Percentiles rank a stretch among this genome's conserved stretches.
Evolutionary conservation across 2,329 filamentous ascomycete genomes (phyloP).

Genomic region (Penicillium griseofulvum): DNA sequence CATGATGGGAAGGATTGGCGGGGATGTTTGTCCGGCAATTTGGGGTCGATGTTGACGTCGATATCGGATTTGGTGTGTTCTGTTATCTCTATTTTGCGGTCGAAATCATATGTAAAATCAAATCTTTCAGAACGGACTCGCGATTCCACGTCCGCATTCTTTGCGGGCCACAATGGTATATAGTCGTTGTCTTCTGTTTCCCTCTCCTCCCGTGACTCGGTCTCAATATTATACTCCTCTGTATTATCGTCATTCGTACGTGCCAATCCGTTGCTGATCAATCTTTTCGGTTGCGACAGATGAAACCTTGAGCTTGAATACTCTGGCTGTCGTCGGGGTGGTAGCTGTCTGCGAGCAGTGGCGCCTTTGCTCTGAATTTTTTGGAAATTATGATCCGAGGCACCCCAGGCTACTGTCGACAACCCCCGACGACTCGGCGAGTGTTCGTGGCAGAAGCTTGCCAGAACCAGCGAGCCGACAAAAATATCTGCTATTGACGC

Average conservation of each 20-base stretch:
- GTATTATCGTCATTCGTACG: slow-evolving; percentile 20
- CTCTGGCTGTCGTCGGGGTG: slow-evolving; percentile 18
- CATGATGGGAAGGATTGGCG: slow-evolving; percentile 13
- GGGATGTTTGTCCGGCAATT: background rate
- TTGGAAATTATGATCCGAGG: slow-evolving; percentile 18
- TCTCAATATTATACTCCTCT: slow-evolving; percentile 13
- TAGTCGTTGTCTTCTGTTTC: slow-evolving; percentile 7
- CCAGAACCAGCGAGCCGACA: slow-evolving; percentile 53
- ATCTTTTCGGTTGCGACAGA: slow-evolving; percentile 24
- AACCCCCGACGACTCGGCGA: slow-evolving; percentile 35
- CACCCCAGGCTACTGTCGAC: slow-evolving; percentile 23
- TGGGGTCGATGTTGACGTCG: background rate
- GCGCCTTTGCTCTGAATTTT: slow-evolving; percentile 19
- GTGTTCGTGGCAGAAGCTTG: slow-evolving; percentile 52
- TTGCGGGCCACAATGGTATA: slow-evolving; percentile 8
- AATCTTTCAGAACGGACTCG: slow-evolving; percentile 5
- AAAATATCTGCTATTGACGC: slow-evolving; percentile 52
- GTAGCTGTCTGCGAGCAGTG: slow-evolving; percentile 14
- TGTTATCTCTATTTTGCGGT: slow-evolving; percentile 2
- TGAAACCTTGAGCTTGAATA: slow-evolving; percentile 20
- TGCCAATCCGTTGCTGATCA: slow-evolving; percentile 28
- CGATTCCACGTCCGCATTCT: slow-evolving; percentile 7
- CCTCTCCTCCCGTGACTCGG: slow-evolving; percentile 1
- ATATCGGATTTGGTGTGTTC: background rate
- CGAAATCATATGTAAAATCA: slow-evolving; percentile 7